Evolutionary conservation across 306 rosid genomes (phyloP).

Genomic region (Pachyrhizus erosus): DNA sequence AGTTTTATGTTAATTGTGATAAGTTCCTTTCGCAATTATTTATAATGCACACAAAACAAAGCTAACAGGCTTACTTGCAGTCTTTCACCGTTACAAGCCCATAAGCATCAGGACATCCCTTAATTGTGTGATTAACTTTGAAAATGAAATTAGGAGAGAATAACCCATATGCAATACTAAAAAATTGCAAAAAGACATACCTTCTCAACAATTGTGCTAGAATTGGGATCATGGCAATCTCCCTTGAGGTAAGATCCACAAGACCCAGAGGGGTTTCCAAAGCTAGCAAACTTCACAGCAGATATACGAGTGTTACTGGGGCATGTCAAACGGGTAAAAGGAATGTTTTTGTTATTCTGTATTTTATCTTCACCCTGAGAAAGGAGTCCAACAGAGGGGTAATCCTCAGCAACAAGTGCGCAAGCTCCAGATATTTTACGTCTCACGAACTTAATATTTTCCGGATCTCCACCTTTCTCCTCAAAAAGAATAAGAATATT

Average conservation of each 20-base stretch:
- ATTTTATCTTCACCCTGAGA: conserved; percentile 51
- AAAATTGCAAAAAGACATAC: conserved; percentile 43
- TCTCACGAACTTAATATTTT: conserved; percentile 58
- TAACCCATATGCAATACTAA: not conserved
- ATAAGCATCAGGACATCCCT: no score
- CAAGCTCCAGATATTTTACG: conserved; percentile 64
- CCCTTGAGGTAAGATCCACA: conserved; percentile 78
- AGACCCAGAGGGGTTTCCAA: conserved; percentile 77
- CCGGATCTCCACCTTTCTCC: conserved; percentile 93
- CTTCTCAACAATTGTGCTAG: conserved; percentile 70
- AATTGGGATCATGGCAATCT: conserved; percentile 79
- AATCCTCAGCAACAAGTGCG: conserved; percentile 68
- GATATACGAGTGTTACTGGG: conserved; percentile 57
- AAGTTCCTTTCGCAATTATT: not conserved
- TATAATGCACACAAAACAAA: not conserved
- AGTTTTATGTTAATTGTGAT: not conserved
- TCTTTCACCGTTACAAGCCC: no score
- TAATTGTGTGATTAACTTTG: no score
- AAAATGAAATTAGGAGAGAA: no score
- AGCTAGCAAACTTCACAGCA: conserved; percentile 78
- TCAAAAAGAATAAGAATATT: conserved; percentile 83
- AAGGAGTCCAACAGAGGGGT: conserved; percentile 60
- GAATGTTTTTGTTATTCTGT: conserved; percentile 37
- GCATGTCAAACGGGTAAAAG: conserved; percentile 63
- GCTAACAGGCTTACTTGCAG: not conserved